phyloP scores from a whole-genome alignment of 2,329 filamentous ascomycete genomes.

The Colletotrichum somersetense region DNA sequence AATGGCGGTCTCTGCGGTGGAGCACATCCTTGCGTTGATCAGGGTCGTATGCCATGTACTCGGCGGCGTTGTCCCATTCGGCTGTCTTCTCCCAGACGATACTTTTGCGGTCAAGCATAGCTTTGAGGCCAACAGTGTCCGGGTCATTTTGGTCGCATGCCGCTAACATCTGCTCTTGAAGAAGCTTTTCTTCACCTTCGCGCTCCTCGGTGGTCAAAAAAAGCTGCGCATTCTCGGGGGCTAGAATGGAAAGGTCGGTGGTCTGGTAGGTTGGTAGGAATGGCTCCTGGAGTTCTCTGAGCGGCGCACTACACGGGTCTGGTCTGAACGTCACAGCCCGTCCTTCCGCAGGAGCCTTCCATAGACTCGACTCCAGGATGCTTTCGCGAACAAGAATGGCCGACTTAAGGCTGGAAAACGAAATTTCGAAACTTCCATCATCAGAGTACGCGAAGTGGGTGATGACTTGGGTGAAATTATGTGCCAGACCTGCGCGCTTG shows the following conservation, averaged over 20 bases:
- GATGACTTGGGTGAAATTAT: constrained; percentile 18
- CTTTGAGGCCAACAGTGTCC: constrained; percentile 14
- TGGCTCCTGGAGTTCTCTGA: constrained; percentile 6
- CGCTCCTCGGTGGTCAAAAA: constrained; percentile 21
- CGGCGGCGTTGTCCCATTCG: constrained; percentile 19
- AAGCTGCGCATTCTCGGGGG: constrained; percentile 5
- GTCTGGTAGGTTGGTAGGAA: constrained; percentile 21
- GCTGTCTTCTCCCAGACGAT: constrained; percentile 35
- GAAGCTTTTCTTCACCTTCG: not conserved
- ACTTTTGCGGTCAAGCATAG: constrained; percentile 13
- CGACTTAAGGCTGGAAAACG: constrained; percentile 24
- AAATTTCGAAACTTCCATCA: constrained; percentile 32
- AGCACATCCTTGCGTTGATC: constrained; percentile 26
- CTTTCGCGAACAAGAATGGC: constrained; percentile 22
- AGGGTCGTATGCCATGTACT: constrained; percentile 27
- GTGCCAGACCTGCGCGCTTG: constrained; percentile 11
- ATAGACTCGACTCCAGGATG: constrained; percentile 20
- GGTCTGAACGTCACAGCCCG: constrained; percentile 6
- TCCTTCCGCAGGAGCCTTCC: not conserved
- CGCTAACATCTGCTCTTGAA: constrained; percentile 1
- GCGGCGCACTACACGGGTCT: constrained; percentile 26
- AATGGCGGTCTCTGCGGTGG: constrained; percentile 26
- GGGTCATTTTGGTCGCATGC: constrained; percentile 5
- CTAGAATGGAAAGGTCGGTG: constrained; percentile 3
- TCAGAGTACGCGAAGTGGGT: constrained; percentile 26